Evolutionary conservation across 108 stramenopile species (phyloP).

Genomic region (Fistulifera pelliculosa): DNA sequence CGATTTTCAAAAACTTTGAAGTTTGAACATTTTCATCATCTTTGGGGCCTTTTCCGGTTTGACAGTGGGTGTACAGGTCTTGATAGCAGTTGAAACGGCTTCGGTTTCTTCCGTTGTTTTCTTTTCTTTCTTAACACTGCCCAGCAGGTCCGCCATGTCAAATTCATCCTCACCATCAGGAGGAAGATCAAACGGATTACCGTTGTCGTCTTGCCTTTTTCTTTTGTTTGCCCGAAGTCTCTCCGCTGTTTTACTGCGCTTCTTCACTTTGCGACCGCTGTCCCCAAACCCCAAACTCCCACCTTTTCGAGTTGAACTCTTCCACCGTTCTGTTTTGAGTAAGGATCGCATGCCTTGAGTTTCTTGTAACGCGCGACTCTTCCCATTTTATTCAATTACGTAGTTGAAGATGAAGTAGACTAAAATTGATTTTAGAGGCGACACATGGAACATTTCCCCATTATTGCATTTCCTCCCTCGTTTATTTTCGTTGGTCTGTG

Average conservation of each 20-base stretch:
- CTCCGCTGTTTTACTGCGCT: slow-evolving; percentile 30
- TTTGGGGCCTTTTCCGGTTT: background rate
- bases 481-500: too few species aligned
- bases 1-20: slow-evolving; percentile 12
- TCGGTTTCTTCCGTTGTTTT: slow-evolving; percentile 2
- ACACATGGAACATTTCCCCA: too few species aligned
- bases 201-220: slow-evolving; percentile 2
- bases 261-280: slow-evolving; percentile 36
- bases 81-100: background rate
- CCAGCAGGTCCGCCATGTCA: slow-evolving; percentile 38
- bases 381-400: slow-evolving; percentile 38
- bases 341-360: slow-evolving; percentile 52
- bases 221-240: slow-evolving; percentile 14
- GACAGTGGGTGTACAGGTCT: background rate
- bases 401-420: too few species aligned
- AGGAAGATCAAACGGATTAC: slow-evolving; percentile 26
- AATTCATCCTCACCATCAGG: slow-evolving; percentile 45
- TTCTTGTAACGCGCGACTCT: slow-evolving; percentile 59
- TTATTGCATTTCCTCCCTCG: too few species aligned
- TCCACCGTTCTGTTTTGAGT: slow-evolving; percentile 27
- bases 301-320: slow-evolving; percentile 17
- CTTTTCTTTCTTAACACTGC: slow-evolving; percentile 32
- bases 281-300: slow-evolving; percentile 43
- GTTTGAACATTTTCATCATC: slow-evolving; percentile 1
- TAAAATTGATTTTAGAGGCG: too few species aligned